Evolutionary conservation across 306 rosid species (phyloP).

Genomic region (Oxytropis ochrocephala): DNA sequence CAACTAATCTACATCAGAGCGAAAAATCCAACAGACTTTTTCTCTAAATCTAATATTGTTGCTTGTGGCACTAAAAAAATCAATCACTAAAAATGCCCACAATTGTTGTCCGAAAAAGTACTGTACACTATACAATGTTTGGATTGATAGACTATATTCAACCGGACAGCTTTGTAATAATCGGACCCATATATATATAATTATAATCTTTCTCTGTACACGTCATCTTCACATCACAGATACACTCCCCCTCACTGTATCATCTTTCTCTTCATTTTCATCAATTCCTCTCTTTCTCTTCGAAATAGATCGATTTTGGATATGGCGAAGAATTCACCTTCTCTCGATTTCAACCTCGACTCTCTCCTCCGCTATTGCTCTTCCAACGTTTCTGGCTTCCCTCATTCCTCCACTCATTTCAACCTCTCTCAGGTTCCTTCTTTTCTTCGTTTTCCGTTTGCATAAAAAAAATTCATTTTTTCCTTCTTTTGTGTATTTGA

Average conservation of each 20-base stretch:
- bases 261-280: background rate
- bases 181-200: background rate
- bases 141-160: too few relatives aligned
- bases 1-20: too few relatives aligned
- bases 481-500: background rate
- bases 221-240: background rate
- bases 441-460: background rate
- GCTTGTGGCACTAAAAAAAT: too few relatives aligned
- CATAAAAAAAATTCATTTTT: background rate
- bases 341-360: slow-evolving; percentile 36
- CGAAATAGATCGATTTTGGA: background rate
- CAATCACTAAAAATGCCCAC: too few relatives aligned
- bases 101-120: too few relatives aligned
- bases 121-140: too few relatives aligned
- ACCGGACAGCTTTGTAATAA: background rate
- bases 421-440: slow-evolving; percentile 59
- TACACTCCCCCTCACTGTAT: background rate
- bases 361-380: slow-evolving; percentile 62
- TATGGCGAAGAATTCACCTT: slow-evolving; percentile 40
- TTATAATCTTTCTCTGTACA: background rate
- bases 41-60: too few relatives aligned
- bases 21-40: too few relatives aligned
- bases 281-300: background rate
- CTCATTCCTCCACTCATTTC: slow-evolving; percentile 52
- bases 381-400: slow-evolving; percentile 63